Conservation (phyloP, 1,139 yeast species). For the Kluyveromyces sp. region DNA sequence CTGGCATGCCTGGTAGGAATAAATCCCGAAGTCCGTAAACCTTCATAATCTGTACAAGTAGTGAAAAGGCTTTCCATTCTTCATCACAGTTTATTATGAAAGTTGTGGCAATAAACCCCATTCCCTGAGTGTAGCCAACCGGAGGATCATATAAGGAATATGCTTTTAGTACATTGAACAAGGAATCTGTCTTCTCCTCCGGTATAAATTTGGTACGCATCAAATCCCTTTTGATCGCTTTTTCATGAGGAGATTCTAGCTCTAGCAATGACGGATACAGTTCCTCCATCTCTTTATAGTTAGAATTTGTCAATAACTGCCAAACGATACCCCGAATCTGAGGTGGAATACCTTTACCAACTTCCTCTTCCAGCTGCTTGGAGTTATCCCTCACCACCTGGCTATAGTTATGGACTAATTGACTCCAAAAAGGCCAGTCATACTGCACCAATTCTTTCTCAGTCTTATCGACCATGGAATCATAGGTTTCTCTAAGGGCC, state of each 20-base stretch:
- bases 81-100: slow-evolving; percentile 63
- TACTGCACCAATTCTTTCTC: slow-evolving; percentile 36
- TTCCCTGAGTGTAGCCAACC: slow-evolving; percentile 96
- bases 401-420: slow-evolving; percentile 67
- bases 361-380: slow-evolving; percentile 49
- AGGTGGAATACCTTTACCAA: slow-evolving; percentile 73
- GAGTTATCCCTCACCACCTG: slow-evolving; percentile 58
- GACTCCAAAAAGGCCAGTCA: slow-evolving; percentile 90
- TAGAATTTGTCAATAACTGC: slow-evolving; percentile 84
- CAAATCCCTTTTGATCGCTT: slow-evolving; percentile 73
- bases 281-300: slow-evolving; percentile 65
- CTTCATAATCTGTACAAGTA: slow-evolving; percentile 77
- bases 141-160: slow-evolving; percentile 84
- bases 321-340: slow-evolving; percentile 85
- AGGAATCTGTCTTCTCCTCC: slow-evolving; percentile 48
- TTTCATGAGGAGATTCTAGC: slow-evolving; percentile 59
- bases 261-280: slow-evolving; percentile 48
- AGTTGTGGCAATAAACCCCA: slow-evolving; percentile 90
- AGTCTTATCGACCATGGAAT: slow-evolving; percentile 29
- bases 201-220: slow-evolving; percentile 78
- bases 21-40: slow-evolving; percentile 70
- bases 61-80: slow-evolving; percentile 79
- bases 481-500: slow-evolving; percentile 37
- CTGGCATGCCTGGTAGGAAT: slow-evolving; percentile 88
- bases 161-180: slow-evolving; percentile 72